Percentiles rank a stretch among this genome's conserved stretches.
These are phyloP conservation scores for Dictyostelium discoideum DNA, from an alignment of 78 protist species.

Conservation along the genomic window DNA sequence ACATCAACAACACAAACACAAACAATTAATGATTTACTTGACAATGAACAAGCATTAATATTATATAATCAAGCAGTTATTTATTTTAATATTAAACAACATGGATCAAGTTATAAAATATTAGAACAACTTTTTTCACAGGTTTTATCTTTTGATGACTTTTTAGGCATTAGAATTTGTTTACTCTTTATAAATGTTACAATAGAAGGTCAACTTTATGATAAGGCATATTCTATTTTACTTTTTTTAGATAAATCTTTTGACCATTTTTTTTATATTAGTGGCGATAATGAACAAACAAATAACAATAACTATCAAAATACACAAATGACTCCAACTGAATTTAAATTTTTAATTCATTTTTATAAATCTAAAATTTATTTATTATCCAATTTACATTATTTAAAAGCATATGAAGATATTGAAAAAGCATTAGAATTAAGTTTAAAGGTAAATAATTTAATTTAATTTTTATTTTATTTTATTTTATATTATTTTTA, in stretches of 20 bases:
- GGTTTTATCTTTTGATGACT: conserved; percentile 56
- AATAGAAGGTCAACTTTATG: conserved; percentile 34
- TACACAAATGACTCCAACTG: conserved; percentile 62
- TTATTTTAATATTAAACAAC: conserved; percentile 13
- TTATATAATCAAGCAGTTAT: conserved; percentile 68
- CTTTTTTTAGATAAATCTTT: conserved; percentile 25
- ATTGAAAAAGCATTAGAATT: conserved; percentile 32
- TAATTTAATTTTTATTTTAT: background rate
- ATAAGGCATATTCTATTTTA: conserved; percentile 38
- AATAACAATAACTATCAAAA: background rate
- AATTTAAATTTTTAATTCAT: conserved; percentile 63
- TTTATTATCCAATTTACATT: conserved; percentile 26
- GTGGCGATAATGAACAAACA: background rate
- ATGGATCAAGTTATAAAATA: background rate
- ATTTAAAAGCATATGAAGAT: conserved; percentile 30
- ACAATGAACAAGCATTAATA: conserved; percentile 57
- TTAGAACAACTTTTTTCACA: conserved; percentile 39
- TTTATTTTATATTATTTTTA: background rate
- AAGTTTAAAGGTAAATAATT: background rate
- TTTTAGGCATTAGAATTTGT: conserved; percentile 51
- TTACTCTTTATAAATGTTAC: conserved; percentile 38
- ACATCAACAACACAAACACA: background rate
- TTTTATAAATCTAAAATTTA: conserved; percentile 62
- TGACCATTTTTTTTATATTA: conserved; percentile 38
- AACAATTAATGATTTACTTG: conserved; percentile 6